Conservation (phyloP, 2,329 filamentous ascomycete species). For the Colletotrichum sp. region DNA sequence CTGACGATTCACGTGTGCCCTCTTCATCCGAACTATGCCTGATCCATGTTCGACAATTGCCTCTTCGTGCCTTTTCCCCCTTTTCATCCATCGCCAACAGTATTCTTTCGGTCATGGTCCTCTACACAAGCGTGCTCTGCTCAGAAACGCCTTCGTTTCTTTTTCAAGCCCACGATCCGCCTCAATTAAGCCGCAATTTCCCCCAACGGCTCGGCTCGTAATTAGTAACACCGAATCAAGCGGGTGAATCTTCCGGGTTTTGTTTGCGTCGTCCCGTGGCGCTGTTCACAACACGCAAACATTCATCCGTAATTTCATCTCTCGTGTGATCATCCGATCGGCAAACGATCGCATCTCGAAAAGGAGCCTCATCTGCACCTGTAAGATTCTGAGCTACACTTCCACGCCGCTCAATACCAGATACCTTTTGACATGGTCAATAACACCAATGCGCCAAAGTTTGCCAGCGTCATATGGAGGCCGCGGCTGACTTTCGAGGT, state of each 20-base stretch:
- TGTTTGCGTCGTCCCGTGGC: background rate
- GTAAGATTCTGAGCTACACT: background rate
- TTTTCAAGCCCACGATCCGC: background rate
- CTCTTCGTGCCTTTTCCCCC: background rate
- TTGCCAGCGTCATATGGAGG: background rate
- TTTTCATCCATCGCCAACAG: background rate
- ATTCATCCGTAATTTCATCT: background rate
- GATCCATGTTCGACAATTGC: background rate
- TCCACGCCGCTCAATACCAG: accelerated
- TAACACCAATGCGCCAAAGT: background rate
- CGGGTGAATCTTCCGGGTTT: background rate
- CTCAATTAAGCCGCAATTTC: background rate
- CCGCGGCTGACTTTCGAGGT: background rate
- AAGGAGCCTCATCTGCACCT: background rate
- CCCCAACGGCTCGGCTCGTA: background rate
- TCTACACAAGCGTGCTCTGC: background rate
- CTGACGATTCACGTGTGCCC: background rate
- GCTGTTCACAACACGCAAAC: background rate
- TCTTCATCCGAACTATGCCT: background rate
- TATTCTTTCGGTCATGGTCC: background rate
- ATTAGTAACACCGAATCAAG: background rate
- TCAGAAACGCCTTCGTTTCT: background rate
- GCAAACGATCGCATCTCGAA: background rate
- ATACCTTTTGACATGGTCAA: accelerated
- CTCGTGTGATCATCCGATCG: background rate